A percentile compares a stretch with the other conserved stretches of the same genome.
Evolutionary conservation across 768 basidiomycete genomes (phyloP).

Genomic region (Suillus subalutaceus): DNA sequence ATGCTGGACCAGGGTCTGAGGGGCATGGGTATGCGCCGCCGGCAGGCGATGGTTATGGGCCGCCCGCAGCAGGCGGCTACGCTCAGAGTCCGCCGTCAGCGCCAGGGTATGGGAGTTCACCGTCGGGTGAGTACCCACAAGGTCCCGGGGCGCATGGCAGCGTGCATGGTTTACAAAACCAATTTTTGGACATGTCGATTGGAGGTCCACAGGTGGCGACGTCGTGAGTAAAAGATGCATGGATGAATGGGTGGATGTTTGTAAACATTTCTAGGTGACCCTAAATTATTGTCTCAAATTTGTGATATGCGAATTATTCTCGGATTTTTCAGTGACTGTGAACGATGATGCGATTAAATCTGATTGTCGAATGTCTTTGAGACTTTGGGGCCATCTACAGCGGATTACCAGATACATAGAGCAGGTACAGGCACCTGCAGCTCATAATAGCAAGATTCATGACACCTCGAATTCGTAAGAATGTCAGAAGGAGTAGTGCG

Average conservation of each 20-base stretch:
- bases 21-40: constrained; percentile 21
- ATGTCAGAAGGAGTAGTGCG: too few species aligned
- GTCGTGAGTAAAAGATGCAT: background rate
- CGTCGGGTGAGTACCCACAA: background rate
- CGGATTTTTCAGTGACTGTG: too few species aligned
- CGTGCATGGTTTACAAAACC: constrained; percentile 28
- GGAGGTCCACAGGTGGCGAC: constrained; percentile 17
- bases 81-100: constrained; percentile 17
- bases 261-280: background rate
- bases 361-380: too few species aligned
- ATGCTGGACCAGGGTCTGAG: constrained; percentile 18
- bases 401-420: too few species aligned
- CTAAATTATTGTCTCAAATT: background rate
- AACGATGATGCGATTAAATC: too few species aligned
- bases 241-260: background rate
- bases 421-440: too few species aligned
- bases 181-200: constrained; percentile 35
- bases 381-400: too few species aligned
- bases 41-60: constrained; percentile 19
- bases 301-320: background rate
- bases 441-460: too few species aligned
- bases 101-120: constrained; percentile 9
- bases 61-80: constrained; percentile 16
- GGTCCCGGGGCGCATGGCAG: constrained; percentile 13
- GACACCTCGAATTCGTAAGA: too few species aligned